phyloP scores from a whole-genome alignment of 1,284 basidiomycete species.

The Tremellales sp. region DNA sequence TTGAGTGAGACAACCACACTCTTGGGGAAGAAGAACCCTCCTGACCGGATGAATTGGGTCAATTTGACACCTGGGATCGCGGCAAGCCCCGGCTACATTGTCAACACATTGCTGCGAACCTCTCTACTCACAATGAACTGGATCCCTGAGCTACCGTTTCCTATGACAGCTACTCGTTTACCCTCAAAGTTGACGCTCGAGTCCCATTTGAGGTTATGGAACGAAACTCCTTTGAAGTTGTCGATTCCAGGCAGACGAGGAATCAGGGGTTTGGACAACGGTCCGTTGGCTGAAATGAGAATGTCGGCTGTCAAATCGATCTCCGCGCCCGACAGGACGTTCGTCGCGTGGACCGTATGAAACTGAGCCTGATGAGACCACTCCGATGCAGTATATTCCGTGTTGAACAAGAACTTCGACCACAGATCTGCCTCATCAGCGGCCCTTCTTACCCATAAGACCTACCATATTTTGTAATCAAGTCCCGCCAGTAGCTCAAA shows the following conservation, averaged over 20 bases:
- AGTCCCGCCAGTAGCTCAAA: too few species aligned
- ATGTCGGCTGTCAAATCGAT: constrained; percentile 16
- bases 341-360: constrained; percentile 18
- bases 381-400: constrained; percentile 16
- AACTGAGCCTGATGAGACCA: constrained; percentile 18
- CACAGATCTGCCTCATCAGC: constrained; percentile 12
- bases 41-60: too few species aligned
- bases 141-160: constrained; percentile 39
- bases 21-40: too few species aligned
- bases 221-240: constrained; percentile 36
- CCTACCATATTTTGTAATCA: too few species aligned
- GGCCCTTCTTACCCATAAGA: too few species aligned
- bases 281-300: constrained; percentile 30
- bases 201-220: constrained; percentile 44
- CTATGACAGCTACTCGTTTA: constrained; percentile 41
- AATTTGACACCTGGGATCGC: too few species aligned
- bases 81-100: too few species aligned
- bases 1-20: too few species aligned
- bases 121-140: constrained; percentile 15
- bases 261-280: constrained; percentile 28
- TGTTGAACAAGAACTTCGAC: constrained; percentile 16
- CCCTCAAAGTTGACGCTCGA: constrained; percentile 22
- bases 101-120: too few species aligned
- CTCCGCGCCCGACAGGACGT: background rate
- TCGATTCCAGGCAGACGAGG: constrained; percentile 38